Base-by-base conservation (phyloP, 1,284 basidiomycete genomes). In the Sphagnurus paluster region DNA sequence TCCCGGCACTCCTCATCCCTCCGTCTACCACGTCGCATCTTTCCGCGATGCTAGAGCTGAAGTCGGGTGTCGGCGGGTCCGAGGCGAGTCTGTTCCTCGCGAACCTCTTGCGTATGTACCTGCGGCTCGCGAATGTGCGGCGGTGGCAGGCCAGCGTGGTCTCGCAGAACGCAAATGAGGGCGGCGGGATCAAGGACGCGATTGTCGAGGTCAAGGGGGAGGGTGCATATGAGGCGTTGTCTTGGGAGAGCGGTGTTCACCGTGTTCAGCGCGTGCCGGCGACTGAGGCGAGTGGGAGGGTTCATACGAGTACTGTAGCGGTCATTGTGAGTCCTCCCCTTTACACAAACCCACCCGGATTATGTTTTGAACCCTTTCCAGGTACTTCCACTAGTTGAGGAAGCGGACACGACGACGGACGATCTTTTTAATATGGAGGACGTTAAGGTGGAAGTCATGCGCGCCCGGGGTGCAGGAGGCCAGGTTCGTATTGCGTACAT, bases 161-260 rank as follows among this genome's bases (percentile, higher is more conserved):
- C 2, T 73, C 77, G 30, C 74, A 73, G 44, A 84, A 77, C 46
- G 72, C 75, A 35, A 69, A 71, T 8, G 78, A 84, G 21, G 66
- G 67, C 3, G 85, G 83, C 6, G 93, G 92, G 0, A 68, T 88
- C 32, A 88, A 87, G 57, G 93, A 98, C 56, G 90, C 87, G 5
- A 85, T 92, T 19, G 64, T 99, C 21, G 90, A 93, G 58, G 71
- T 95, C 9, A 85, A 85, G 54, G 93, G 90, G 0, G 68, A 77
- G 1, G 84, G 86, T 1, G 87, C 84, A 2, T 99, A 90, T 61
- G 91, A 93, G 45, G 68, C 74, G 1, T 63, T 99, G 48, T 74
- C 84, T 34, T 95, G 87, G 82, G 96, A 99, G 66, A 93, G 89
- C 46, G 97, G 96, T 3, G 93, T 99, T 0, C 96, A 99, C 69